Conservation (phyloP, 2,329 filamentous ascomycete genomes). For the Pestalotiopsis sp. region DNA sequence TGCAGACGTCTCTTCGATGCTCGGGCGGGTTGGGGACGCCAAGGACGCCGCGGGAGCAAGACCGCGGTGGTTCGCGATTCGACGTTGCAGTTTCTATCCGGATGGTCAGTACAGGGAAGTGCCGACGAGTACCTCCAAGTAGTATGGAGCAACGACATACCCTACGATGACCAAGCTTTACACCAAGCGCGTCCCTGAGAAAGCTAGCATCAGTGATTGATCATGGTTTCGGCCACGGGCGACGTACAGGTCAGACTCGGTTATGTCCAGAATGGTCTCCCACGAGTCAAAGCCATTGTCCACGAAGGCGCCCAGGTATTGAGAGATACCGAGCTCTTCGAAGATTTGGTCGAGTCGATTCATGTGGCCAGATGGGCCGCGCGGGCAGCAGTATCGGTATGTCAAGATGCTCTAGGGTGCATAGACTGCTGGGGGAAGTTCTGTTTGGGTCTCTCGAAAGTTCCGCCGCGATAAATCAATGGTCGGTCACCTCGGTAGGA, state of each 20-base stretch:
- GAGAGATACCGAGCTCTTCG: conserved; percentile 75
- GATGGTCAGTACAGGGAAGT: conserved; percentile 6
- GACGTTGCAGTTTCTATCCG: conserved; percentile 75
- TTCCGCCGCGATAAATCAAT: background rate
- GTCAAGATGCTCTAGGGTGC: background rate
- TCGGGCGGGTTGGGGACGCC: conserved; percentile 50
- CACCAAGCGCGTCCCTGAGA: conserved; percentile 68
- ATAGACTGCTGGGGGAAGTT: background rate
- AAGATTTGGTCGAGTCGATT: conserved; percentile 67
- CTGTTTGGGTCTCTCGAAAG: background rate
- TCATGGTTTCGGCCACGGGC: background rate
- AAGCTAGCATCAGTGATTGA: background rate
- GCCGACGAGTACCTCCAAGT: background rate
- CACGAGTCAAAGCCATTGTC: conserved; percentile 84
- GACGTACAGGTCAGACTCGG: conserved; percentile 78
- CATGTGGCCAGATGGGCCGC: conserved; percentile 47
- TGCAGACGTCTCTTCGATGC: conserved; percentile 55
- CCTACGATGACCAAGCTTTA: conserved; percentile 80
- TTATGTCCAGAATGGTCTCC: conserved; percentile 83
- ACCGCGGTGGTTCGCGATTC: conserved; percentile 75
- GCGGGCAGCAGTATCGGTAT: conserved; percentile 10
- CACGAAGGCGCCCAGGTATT: conserved; percentile 74
- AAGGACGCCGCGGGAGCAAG: conserved; percentile 57
- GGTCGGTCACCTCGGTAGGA: background rate
- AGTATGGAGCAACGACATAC: conserved; percentile 48